Base-by-base conservation (phyloP, 495 filamentous ascomycete genomes). In the Aspergillus baeticus region DNA sequence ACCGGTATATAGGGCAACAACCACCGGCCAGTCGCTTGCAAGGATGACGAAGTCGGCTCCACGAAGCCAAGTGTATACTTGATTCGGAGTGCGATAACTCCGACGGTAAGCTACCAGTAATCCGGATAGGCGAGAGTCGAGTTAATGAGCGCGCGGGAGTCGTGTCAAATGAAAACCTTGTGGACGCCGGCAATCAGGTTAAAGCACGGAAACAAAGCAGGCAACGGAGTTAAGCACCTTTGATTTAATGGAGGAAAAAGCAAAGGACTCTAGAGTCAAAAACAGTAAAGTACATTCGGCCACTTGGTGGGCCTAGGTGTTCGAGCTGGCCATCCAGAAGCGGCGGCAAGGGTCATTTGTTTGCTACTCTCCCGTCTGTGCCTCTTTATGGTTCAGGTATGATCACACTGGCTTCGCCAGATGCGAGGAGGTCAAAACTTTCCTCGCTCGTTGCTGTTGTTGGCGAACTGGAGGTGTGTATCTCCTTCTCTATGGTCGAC, bases 381-480 rank as follows among this genome's bases (percentile, higher is more conserved):
- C 44, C 33, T 21, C 15, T 8, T 63, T 55, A 67, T 44, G 55
- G 39, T 44, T 62, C 58, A 54, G 69, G 67, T 57, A 77, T 67
- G 26, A 75, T 17, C 43, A 77, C 69, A 52, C 76, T 79, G 23
- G 76, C 76, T 62, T 79, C 76, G n/a, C 75, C 71, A 49, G 63
- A 62, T 7, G 73, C 70, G 47, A 78, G 66, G 49, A 85, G 63
- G 67, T 86, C 83, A 67, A 85, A 87, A 69, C 83, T 87, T 58
- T 86, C 84, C 51, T 82, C 84, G 63, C 84, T 86, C 20, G 73
- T 74, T 15, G 70, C 70, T 38, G 74, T 72, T 23, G 59, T 76
- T 39, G 73, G 69, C 31, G 67, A 61, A 61, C 68, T 75, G 22
- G 69, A 56, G 36, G 58, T 57, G 10, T 43, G 26, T 41, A 58